Conservation (phyloP, 1,284 basidiomycete species). For the Agaricales sp. region DNA sequence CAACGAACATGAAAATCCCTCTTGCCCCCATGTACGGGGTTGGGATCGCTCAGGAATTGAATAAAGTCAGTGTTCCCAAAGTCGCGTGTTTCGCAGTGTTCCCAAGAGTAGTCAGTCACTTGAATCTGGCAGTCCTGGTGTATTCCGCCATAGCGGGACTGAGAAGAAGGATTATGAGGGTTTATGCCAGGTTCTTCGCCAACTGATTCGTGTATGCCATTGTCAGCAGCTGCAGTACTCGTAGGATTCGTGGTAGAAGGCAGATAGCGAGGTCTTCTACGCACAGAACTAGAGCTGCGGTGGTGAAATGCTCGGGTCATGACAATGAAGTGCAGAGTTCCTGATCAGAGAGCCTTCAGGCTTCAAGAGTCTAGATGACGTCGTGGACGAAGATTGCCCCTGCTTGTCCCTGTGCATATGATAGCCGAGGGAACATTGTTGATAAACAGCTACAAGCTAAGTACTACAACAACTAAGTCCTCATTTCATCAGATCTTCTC, state of each 20-base stretch:
- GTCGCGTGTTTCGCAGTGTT: background rate
- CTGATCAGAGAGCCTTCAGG: no score
- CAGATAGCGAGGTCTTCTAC: background rate
- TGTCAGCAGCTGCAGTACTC: background rate
- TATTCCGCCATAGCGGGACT: background rate
- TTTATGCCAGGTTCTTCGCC: conserved; percentile 2
- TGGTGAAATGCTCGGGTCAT: no score
- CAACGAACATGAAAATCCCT: background rate
- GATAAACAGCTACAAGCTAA: background rate
- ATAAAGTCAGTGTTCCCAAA: background rate
- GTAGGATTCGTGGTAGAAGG: background rate
- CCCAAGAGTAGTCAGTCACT: conserved; percentile 1
- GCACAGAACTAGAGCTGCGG: background rate
- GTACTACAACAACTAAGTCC: background rate
- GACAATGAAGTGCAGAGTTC: no score
- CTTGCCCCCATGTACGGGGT: background rate
- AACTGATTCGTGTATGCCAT: background rate
- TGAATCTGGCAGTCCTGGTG: background rate
- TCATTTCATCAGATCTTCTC: conserved; percentile 61
- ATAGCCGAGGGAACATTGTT: no score
- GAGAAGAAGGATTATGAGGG: background rate
- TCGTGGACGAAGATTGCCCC: no score
- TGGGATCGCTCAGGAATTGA: background rate
- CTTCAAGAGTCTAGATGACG: no score
- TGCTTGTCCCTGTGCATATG: no score